Base-by-base conservation (phyloP, 352 stramenopile species). In the Phytopythium oedochilum region DNA sequence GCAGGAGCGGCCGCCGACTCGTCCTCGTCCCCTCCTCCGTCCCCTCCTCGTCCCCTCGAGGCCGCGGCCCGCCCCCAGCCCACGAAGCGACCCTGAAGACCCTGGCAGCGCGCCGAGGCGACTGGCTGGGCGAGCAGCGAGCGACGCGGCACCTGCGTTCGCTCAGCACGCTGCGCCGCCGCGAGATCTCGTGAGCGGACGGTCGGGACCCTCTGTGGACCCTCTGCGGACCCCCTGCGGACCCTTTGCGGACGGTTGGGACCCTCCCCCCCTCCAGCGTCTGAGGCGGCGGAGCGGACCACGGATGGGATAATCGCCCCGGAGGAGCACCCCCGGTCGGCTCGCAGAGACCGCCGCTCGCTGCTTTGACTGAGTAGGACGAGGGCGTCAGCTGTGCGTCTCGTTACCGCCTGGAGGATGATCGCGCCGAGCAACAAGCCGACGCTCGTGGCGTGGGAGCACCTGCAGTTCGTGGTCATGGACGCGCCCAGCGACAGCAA, bases 381-480 rank as follows among this genome's bases (percentile, higher is more conserved):
- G n/a, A n/a, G n/a, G n/a, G n/a, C n/a, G n/a, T n/a, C n/a, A n/a
- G n/a, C n/a, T n/a, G n/a, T n/a, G n/a, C n/a, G n/a, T n/a, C n/a
- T n/a, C n/a, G 34, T 18, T 5, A n/a, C n/a, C 14, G 26, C 20
- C 18, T 23, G 22, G n/a, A 78, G 40, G 53, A 92, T 93, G 83
- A 93, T 89, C 59, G 78, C 81, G 38, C 79, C 76, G 25, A 91
- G 80, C 31, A 94, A 92, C 75, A 94, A 94, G 67, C 83, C 83
- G 47, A 92, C 83, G 47, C 68, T 92, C 61, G 83, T 97, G 59
- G 82, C 92, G 66, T 92, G 80, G 72, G 79, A 93, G 60, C 73
- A 94, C 58, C 73, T 99, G 63, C 90, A 84, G 49, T 99, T 99
- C 65, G 83, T 99, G 32, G 98, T 99, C 64, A 98, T 99, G 92